Conservation (phyloP, 495 filamentous ascomycete genomes). For the Opeltia flavorubescens region DNA sequence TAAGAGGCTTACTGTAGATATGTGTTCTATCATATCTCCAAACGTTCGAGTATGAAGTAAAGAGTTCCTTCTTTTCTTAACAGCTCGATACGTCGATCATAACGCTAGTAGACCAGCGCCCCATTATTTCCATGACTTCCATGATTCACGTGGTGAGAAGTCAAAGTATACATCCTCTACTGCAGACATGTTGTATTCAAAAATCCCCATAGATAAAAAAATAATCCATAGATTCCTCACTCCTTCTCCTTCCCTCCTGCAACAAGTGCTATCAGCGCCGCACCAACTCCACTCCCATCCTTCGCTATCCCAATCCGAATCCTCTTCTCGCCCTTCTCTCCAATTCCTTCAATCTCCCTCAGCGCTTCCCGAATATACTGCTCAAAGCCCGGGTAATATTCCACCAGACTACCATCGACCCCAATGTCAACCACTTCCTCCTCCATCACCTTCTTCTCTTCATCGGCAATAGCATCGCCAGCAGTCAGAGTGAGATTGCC, state of each 20-base stretch:
- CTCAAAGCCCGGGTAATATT: slow-evolving; percentile 21
- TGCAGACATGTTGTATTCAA: no score
- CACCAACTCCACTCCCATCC: slow-evolving; percentile 28
- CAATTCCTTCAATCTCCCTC: slow-evolving; percentile 21
- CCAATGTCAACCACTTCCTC: slow-evolving; percentile 19
- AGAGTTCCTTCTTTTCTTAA: no score
- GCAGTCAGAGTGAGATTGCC: slow-evolving; percentile 40
- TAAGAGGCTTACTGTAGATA: no score
- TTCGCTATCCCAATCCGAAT: slow-evolving; percentile 24
- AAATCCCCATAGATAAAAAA: not conserved
- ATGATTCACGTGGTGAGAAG: no score
- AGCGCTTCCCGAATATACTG: slow-evolving; percentile 21
- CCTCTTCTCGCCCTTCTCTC: slow-evolving; percentile 19
- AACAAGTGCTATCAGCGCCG: slow-evolving; percentile 24
- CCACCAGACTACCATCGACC: slow-evolving; percentile 19
- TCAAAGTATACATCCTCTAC: no score
- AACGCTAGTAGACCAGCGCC: no score
- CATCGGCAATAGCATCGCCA: not conserved
- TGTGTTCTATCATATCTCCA: no score
- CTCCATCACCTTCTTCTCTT: slow-evolving; percentile 10
- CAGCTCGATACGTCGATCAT: no score
- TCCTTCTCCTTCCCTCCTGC: slow-evolving; percentile 8
- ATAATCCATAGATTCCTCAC: not conserved
- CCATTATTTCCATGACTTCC: no score
- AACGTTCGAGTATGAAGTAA: no score